Evolutionary conservation across 306 rosid genomes (phyloP), one percentile per base, ranked within the genome.

Genomic region (Vigna trinervia): DNA sequence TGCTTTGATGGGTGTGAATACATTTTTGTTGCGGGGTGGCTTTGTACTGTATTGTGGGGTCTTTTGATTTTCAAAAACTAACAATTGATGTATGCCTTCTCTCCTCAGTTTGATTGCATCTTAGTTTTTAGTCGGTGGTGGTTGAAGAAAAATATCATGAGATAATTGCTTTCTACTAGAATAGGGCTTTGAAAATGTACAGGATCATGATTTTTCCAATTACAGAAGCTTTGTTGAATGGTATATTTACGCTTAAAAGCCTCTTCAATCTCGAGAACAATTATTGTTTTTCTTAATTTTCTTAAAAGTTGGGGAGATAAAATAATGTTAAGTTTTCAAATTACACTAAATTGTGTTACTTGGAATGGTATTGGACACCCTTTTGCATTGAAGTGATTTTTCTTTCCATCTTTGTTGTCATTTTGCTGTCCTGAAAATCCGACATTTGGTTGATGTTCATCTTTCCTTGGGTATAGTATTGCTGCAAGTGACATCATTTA

Each of bases 1-100:
- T 92, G 89, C 97, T 92, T 74, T 91, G 88, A 95, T 73, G 39
- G 64, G 71, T 51, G 69, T 41, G 81, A 83, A n/a, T 63, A 53
- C 59, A 45, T 70, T 80, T 74, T 67, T 56, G 28, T 76, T 50
- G 59, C 46, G 65, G 62, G 39, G 69, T 58, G 53, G 69, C 43
- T 58, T 69, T 64, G 43, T 70, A 32, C 58, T 76, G 34, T 79
- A 68, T 12, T 46, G 46, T 69, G 84, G 73, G 57, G 43, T 71
- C 52, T 69, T 62, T 67, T 70, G 56, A 71, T 79, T 53, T 76
- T 79, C 61, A 39, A 69, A 51, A 60, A 75, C 78, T 77, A 79
- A 50, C 78, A 12, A 63, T 75, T 70, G 8, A 5, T 63, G 53
- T 64, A 74, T 70, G 75, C 69, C 53, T 48, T 75, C 82, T 22